Percentiles rank a stretch among this genome's conserved stretches.
Conservation (phyloP, 2,329 filamentous ascomycete species). For the Decorospora gaudefroyi region DNA sequence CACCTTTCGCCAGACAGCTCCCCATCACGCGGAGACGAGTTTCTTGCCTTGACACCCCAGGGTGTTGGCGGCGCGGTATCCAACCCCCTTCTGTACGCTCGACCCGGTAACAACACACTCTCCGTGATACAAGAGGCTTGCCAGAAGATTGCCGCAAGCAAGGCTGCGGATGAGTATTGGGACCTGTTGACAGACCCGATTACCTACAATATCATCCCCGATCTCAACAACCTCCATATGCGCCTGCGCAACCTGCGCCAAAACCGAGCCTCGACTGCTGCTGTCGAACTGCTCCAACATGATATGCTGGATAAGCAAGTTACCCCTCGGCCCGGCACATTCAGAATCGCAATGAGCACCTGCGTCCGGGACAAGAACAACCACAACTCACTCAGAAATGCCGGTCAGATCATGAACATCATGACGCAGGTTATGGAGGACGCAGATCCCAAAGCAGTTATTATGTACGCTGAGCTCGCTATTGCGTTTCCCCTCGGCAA, state of each 20-base stretch:
- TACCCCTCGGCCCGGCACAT: constrained; percentile 55
- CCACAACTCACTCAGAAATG: constrained; percentile 66
- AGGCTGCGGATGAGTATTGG: constrained; percentile 78
- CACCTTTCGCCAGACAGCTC: constrained; percentile 31
- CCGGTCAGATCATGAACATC: constrained; percentile 64
- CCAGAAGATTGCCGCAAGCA: constrained; percentile 62
- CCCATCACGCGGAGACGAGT: constrained; percentile 38
- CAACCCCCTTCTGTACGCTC: constrained; percentile 50
- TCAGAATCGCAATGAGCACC: constrained; percentile 72
- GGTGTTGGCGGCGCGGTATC: constrained; percentile 31
- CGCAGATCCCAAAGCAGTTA: constrained; percentile 35
- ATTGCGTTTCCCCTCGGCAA: constrained; percentile 35
- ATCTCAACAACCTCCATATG: constrained; percentile 69
- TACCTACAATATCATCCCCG: constrained; percentile 67
- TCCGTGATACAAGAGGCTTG: constrained; percentile 71
- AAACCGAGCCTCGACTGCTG: constrained; percentile 67
- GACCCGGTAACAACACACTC: constrained; percentile 62
- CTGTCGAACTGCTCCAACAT: constrained; percentile 61
- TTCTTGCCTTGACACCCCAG: constrained; percentile 32
- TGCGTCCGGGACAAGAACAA: constrained; percentile 81
- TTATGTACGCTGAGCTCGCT: constrained; percentile 41
- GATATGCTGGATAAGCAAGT: constrained; percentile 37
- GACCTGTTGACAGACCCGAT: constrained; percentile 63
- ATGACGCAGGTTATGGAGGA: constrained; percentile 38
- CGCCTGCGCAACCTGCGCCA: constrained; percentile 70